Conservation (phyloP, 768 basidiomycete genomes). For the Bullera alba region DNA sequence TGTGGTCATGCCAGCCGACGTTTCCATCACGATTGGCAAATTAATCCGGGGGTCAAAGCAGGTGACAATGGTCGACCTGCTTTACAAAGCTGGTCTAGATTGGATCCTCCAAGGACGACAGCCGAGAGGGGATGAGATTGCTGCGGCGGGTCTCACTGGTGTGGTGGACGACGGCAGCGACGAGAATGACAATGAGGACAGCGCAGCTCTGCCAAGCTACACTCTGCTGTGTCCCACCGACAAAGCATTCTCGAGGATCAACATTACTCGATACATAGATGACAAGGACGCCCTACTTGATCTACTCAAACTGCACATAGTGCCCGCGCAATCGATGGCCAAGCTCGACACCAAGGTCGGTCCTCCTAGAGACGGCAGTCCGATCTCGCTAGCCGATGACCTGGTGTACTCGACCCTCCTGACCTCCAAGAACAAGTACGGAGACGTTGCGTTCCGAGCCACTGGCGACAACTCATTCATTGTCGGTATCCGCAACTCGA, state of each 20-base stretch:
- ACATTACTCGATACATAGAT: conserved; percentile 57
- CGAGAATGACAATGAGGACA: conserved; percentile 5
- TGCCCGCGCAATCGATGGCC: conserved; percentile 31
- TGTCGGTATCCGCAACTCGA: conserved; percentile 49
- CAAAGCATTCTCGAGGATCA: conserved; percentile 78
- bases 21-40: conserved; percentile 81
- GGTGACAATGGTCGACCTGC: conserved; percentile 76
- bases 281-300: conserved; percentile 38
- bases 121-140: conserved; percentile 28
- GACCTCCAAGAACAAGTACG: conserved; percentile 55
- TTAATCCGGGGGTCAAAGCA: conserved; percentile 81
- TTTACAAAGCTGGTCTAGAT: conserved; percentile 75
- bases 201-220: conserved; percentile 53
- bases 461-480: conserved; percentile 46
- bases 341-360: conserved; percentile 4
- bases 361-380: conserved; percentile 57
- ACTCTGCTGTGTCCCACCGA: conserved; percentile 87
- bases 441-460: conserved; percentile 71
- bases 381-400: conserved; percentile 63
- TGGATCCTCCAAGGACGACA: conserved; percentile 78
- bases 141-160: conserved; percentile 8
- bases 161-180: conserved; percentile 5
- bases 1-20: conserved; percentile 66
- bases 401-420: conserved; percentile 70
- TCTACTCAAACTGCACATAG: conserved; percentile 47